phyloP scores from a whole-genome alignment of 1,284 basidiomycete species.

The Violaceomyces palustris region DNA sequence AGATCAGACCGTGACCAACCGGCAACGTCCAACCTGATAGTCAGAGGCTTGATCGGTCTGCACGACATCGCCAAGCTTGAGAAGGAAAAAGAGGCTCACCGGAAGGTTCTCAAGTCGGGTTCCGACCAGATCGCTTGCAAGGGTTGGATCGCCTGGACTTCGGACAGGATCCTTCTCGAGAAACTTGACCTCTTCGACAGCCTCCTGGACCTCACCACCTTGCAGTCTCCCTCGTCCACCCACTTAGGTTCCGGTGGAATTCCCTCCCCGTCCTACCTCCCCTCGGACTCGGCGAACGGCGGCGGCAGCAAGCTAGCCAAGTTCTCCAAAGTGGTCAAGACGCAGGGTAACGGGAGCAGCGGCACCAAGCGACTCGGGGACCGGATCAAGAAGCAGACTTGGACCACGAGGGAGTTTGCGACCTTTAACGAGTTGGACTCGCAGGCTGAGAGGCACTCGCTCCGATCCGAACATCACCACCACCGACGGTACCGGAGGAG shows the following conservation, averaged over 20 bases:
- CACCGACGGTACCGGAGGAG: background rate
- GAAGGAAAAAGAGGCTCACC: constrained; percentile 7
- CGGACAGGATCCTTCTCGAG: constrained; percentile 40
- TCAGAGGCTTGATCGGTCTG: constrained; percentile 37
- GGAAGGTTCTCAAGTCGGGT: background rate
- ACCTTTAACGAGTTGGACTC: constrained; percentile 36
- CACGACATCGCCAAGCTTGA: constrained; percentile 33
- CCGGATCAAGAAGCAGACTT: constrained; percentile 19
- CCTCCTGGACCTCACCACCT: constrained; percentile 33
- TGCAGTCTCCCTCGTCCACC: constrained; percentile 3
- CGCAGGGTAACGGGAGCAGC: background rate
- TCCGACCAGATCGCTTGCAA: background rate
- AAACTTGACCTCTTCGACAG: constrained; percentile 37
- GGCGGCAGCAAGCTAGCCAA: no score
- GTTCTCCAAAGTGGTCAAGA: background rate
- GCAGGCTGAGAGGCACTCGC: constrained; percentile 21
- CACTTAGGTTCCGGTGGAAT: background rate
- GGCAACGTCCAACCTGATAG: constrained; percentile 9
- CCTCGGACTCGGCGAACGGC: no score
- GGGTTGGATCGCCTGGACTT: constrained; percentile 44
- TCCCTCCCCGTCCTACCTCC: background rate
- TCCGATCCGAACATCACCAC: constrained; percentile 7
- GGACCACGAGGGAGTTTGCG: constrained; percentile 39
- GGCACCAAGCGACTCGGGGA: background rate
- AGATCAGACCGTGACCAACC: no score